These are phyloP conservation scores for Populus euphratica DNA, from an alignment of 345 rosid genomes.

Conservation along the genomic window DNA sequence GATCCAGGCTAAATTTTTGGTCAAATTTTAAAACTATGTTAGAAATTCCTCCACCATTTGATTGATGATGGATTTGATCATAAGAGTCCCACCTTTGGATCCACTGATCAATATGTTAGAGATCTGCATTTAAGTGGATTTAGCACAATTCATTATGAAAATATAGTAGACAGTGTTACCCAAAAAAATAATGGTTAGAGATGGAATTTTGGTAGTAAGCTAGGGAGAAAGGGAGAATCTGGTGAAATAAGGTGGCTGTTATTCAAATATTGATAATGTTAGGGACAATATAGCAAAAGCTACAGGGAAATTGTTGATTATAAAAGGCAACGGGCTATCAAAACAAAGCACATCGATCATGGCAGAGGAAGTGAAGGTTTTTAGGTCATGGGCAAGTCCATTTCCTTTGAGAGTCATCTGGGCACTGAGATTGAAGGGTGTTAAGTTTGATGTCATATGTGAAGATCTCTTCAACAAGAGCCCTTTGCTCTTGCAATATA, in stretches of 20 bases:
- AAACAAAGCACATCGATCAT: background rate
- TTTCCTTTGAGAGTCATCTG: background rate
- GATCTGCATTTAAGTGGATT: too few species aligned
- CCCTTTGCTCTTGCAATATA: background rate
- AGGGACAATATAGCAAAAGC: background rate
- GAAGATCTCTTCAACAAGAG: conserved; percentile 2
- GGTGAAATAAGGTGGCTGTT: background rate
- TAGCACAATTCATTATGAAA: too few species aligned
- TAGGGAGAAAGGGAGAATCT: background rate
- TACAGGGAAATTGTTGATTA: background rate
- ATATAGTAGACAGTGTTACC: too few species aligned
- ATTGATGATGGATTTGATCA: too few species aligned
- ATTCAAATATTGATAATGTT: too few species aligned
- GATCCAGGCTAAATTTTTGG: too few species aligned
- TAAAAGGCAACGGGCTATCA: background rate
- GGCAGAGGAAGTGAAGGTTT: background rate
- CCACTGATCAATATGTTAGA: too few species aligned
- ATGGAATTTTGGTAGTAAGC: background rate
- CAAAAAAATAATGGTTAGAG: background rate
- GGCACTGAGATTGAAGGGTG: conserved; percentile 5
- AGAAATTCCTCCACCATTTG: too few species aligned
- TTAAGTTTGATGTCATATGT: background rate
- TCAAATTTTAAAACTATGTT: too few species aligned
- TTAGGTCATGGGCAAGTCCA: background rate
- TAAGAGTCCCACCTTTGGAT: too few species aligned